Conservation (phyloP, 2,329 filamentous ascomycete species). For the Colletotrichum tamarilloi region DNA sequence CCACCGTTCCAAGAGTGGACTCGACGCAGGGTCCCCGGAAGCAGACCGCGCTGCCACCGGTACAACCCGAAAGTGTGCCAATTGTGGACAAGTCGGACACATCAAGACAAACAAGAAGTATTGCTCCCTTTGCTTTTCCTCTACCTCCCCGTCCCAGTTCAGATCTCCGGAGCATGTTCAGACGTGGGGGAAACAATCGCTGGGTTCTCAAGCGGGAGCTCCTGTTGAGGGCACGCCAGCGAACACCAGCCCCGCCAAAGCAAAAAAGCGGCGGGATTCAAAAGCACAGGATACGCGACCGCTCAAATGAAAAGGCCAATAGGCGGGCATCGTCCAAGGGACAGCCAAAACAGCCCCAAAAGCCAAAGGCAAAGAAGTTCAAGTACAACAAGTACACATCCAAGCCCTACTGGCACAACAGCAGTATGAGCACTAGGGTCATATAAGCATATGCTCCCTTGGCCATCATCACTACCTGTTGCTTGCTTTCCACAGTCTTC, state of each 20-base stretch:
- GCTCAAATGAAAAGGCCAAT: neutral
- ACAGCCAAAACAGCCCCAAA: slow-evolving; percentile 5
- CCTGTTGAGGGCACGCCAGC: slow-evolving; percentile 22
- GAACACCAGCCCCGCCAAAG: slow-evolving; percentile 30
- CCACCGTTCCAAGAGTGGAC: slow-evolving; percentile 48
- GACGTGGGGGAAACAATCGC: slow-evolving; percentile 27
- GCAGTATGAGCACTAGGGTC: neutral
- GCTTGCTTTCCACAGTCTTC: slow-evolving; percentile 33
- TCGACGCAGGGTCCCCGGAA: slow-evolving; percentile 63
- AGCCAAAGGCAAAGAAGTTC: slow-evolving; percentile 28
- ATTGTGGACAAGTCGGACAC: slow-evolving; percentile 95
- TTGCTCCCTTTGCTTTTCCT: slow-evolving; percentile 48
- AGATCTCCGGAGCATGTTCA: slow-evolving; percentile 26
- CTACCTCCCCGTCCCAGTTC: slow-evolving; percentile 36
- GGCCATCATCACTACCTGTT: slow-evolving; percentile 39
- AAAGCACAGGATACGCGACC: neutral
- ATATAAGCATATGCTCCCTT: slow-evolving; percentile 28
- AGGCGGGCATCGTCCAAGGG: slow-evolving; percentile 21
- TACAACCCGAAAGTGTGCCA: slow-evolving; percentile 93
- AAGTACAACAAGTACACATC: slow-evolving; percentile 35
- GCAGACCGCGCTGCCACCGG: slow-evolving; percentile 66
- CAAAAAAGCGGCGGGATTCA: neutral
- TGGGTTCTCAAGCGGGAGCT: slow-evolving; percentile 26
- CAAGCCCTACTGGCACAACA: slow-evolving; percentile 28
- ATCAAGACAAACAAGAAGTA: slow-evolving; percentile 99